Base-by-base conservation (phyloP, 2,329 filamentous ascomycete genomes). In the Paecilomyces niveus region DNA sequence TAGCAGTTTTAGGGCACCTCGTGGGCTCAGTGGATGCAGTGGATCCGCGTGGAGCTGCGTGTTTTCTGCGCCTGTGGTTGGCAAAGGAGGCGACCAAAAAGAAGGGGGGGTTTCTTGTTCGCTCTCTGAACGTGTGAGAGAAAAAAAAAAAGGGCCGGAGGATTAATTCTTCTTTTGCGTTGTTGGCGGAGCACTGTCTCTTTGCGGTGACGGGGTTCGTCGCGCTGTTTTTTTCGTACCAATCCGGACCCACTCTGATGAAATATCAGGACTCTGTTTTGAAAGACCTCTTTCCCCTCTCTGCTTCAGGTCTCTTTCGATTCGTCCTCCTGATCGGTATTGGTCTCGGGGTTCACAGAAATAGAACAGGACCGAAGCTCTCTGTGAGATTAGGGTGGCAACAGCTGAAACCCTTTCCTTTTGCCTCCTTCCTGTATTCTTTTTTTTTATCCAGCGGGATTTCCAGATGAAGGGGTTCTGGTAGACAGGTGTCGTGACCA, bases 11-110 rank as follows among this genome's bases (percentile, higher is more conserved):
- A 67, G 60, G 58, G 63, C 62, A 63, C 68, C 70, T 73, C 71
- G 71, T 74, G 72, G 70, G 69, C 71, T 73, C 71, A 29, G 72
- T 72, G 69, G 67, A 66, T 68, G 61, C 58, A 62, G 68, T 72
- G 70, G 70, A 70, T 62, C 65, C 63, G 39, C 61, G 67, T 68
- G 67, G 68, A 65, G 62, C 61, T 63, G 57, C n/a, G 39, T 45
- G 63, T 67, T 67, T 66, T 65, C 62, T 67, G 63, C 32, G 58
- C 33, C 49, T 53, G 45, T 60, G 57, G 59, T 58, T 60, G 53
- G 49, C 26, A 57, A 26, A 7, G 33, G 45, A 54, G 56, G 52
- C 53, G 26, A 45, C 13, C 32, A 15, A 10, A 33, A 53, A 58
- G 57, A 54, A 59, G 55, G 58, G 58, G 54, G 24, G 54, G 57